phyloP scores from a whole-genome alignment of 768 basidiomycete species.

The Daedalea quercina region DNA sequence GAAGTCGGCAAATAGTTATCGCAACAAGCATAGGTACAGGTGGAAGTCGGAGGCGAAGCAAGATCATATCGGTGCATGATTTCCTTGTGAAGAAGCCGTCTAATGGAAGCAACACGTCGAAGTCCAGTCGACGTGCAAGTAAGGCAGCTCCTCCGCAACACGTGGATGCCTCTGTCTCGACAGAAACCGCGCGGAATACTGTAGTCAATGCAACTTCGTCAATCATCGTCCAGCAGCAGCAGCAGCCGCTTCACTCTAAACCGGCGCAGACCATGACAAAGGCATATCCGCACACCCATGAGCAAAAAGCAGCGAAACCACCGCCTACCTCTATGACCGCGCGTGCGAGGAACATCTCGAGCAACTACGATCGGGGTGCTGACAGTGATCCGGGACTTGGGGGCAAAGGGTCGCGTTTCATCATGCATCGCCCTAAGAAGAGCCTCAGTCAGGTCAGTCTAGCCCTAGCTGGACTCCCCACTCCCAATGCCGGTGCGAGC shows the following conservation, averaged over 20 bases:
- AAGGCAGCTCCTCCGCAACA: background rate
- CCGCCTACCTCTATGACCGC: background rate
- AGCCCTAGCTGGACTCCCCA: slow-evolving; percentile 19
- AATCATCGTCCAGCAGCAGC: background rate
- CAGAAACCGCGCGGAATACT: background rate
- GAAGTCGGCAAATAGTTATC: too few relatives aligned
- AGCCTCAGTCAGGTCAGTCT: slow-evolving; percentile 23
- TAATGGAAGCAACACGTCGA: background rate
- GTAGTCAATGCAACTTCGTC: background rate
- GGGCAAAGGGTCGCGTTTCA: slow-evolving; percentile 1
- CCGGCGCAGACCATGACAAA: too few relatives aligned
- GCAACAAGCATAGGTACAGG: background rate
- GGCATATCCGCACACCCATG: background rate
- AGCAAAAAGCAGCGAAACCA: background rate
- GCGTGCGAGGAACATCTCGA: background rate
- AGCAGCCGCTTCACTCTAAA: too few relatives aligned
- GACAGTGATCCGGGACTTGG: slow-evolving; percentile 3
- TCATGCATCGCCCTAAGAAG: slow-evolving; percentile 16
- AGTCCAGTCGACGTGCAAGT: background rate
- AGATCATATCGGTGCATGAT: background rate
- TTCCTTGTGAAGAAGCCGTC: background rate
- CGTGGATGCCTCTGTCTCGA: background rate
- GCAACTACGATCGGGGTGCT: background rate
- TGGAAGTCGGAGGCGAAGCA: background rate
- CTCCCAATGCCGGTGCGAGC: slow-evolving; percentile 18